Evolutionary conservation across 176 grass and related monocot genomes (phyloP).

Genomic region (Juncus effusus): DNA sequence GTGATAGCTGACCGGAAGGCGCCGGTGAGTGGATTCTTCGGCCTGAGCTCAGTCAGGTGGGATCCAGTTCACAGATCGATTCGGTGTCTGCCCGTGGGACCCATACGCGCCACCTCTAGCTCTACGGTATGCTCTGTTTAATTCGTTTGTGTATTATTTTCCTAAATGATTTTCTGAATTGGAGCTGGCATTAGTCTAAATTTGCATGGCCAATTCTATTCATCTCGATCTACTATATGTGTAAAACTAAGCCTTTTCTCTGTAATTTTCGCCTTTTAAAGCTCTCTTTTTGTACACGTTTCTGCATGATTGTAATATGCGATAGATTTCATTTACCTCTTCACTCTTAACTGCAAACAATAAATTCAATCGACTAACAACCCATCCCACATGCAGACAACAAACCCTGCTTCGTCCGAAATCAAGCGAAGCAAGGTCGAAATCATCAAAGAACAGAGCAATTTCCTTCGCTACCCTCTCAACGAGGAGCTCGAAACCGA

Average conservation of each 20-base stretch:
- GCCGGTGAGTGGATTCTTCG: slow-evolving; percentile 4
- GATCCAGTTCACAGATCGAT: slow-evolving; percentile 17
- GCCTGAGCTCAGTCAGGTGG: background rate
- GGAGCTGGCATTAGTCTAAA: too few relatives aligned
- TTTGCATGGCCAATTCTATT: too few relatives aligned
- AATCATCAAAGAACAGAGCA: slow-evolving; percentile 93
- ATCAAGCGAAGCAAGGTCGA: slow-evolving; percentile 97
- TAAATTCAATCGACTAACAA: slow-evolving; percentile 6
- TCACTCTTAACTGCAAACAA: too few relatives aligned
- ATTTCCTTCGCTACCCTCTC: slow-evolving; percentile 86
- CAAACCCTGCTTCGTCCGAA: slow-evolving; percentile 46
- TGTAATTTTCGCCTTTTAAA: too few relatives aligned
- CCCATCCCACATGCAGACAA: slow-evolving; percentile 47
- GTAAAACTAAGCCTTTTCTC: too few relatives aligned
- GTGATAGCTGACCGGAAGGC: slow-evolving; percentile 15
- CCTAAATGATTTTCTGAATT: background rate
- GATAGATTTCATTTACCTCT: too few relatives aligned
- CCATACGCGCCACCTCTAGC: slow-evolving; percentile 21
- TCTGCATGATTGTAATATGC: too few relatives aligned
- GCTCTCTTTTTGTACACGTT: too few relatives aligned
- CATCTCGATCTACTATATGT: too few relatives aligned
- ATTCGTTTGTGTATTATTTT: slow-evolving; percentile 7
- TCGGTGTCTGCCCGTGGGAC: slow-evolving; percentile 12
- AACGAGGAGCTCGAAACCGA: slow-evolving; percentile 82
- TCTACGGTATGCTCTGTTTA: slow-evolving; percentile 9